Evolutionary conservation across 441 rosid genomes (phyloP).

Genomic region (Corymbia citriodora): DNA sequence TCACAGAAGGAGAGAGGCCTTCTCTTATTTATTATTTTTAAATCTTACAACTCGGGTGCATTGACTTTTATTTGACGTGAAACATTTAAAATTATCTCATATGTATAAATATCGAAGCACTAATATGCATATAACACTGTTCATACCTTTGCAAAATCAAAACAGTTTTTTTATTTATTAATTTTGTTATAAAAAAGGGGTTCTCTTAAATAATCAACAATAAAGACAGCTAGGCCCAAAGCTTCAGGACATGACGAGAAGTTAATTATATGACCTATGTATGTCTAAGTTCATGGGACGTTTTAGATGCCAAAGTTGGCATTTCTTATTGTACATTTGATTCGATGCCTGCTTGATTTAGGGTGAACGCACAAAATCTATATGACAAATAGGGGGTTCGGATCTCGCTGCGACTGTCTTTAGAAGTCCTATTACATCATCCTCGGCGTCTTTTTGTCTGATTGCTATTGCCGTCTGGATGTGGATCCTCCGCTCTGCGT

Average conservation of each 20-base stretch:
- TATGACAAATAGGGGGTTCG: background rate
- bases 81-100: background rate
- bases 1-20: background rate
- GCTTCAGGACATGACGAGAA: background rate
- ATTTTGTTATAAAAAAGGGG: background rate
- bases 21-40: background rate
- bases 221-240: background rate
- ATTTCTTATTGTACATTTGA: background rate
- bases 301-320: fast-evolving
- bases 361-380: background rate
- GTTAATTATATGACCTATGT: background rate
- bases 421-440: background rate
- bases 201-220: background rate
- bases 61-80: background rate
- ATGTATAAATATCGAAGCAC: background rate
- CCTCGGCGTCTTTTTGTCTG: background rate
- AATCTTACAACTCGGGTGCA: background rate
- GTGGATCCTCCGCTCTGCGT: background rate
- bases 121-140: background rate
- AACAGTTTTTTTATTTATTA: too few relatives aligned
- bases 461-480: fast-evolving
- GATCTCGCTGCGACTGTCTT: background rate
- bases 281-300: background rate
- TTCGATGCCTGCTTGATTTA: background rate
- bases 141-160: background rate